phyloP scores from a whole-genome alignment of 805 yeast genomes.

The Wickerhamiella australiensis region DNA sequence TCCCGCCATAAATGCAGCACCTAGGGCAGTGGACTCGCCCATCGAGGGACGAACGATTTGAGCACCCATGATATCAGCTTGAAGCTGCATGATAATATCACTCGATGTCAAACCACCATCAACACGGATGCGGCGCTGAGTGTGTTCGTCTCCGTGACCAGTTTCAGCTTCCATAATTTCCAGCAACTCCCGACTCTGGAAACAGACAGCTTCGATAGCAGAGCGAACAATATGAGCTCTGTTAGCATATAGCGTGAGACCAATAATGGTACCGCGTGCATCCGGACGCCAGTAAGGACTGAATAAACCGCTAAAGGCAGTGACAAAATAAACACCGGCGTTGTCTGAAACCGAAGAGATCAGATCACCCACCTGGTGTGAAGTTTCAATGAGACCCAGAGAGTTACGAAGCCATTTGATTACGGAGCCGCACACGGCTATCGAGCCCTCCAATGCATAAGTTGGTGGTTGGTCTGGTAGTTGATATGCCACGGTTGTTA shows the following conservation, averaged over 20 bases:
- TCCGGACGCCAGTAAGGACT: slow-evolving; percentile 95
- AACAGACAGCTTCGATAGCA: slow-evolving; percentile 89
- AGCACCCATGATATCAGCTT: slow-evolving; percentile 83
- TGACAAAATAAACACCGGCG: slow-evolving; percentile 89
- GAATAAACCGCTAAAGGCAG: slow-evolving; percentile 86
- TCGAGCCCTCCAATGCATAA: slow-evolving; percentile 88
- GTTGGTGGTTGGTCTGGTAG: slow-evolving; percentile 65
- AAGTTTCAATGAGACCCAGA: slow-evolving; percentile 64
- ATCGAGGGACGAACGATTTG: slow-evolving; percentile 69
- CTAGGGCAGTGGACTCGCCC: slow-evolving; percentile 87
- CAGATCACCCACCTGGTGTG: slow-evolving; percentile 81
- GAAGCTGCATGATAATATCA: slow-evolving; percentile 84
- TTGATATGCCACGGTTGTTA: slow-evolving; percentile 87
- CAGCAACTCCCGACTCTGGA: slow-evolving; percentile 81
- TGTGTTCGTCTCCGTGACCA: slow-evolving; percentile 32
- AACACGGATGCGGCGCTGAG: slow-evolving; percentile 35
- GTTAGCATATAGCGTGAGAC: slow-evolving; percentile 86
- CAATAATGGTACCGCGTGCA: slow-evolving; percentile 85
- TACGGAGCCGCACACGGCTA: slow-evolving; percentile 90
- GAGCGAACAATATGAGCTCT: slow-evolving; percentile 88
- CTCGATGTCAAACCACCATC: slow-evolving; percentile 96
- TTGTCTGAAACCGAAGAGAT: slow-evolving; percentile 70
- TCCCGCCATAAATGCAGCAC: slow-evolving; percentile 95
- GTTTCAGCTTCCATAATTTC: slow-evolving; percentile 83
- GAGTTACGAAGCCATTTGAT: slow-evolving; percentile 92